A percentile compares a stretch with the other conserved stretches of the same genome.
These are phyloP conservation scores for Sphagnum fallax DNA, from an alignment of 228 moss, liverwort and hornwort species.

Conservation along the genomic window DNA sequence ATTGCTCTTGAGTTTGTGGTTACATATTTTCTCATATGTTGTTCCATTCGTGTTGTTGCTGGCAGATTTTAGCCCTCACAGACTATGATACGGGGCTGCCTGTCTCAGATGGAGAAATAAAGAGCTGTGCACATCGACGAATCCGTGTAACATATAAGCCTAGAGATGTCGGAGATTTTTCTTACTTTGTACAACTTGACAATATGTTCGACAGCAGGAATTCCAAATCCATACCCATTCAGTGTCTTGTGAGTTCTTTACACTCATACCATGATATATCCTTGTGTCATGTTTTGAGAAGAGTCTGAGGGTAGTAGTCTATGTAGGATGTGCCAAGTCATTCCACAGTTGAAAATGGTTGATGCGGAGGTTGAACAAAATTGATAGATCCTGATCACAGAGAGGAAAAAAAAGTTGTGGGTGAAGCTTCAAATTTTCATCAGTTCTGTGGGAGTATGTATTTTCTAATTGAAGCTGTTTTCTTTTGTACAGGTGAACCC, in stretches of 20 bases:
- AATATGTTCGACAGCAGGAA: constrained; percentile 79
- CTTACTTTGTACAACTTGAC: constrained; percentile 65
- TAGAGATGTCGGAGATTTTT: constrained; percentile 85
- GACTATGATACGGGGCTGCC: constrained; percentile 86
- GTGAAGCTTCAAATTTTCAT: neutral
- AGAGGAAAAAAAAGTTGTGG: neutral
- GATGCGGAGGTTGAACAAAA: too few species aligned
- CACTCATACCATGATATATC: too few species aligned
- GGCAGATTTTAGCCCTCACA: constrained; percentile 74
- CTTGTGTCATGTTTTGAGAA: too few species aligned
- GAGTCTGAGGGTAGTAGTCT: too few species aligned
- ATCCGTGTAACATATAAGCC: constrained; percentile 93
- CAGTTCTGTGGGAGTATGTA: neutral
- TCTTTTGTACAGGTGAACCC: constrained; percentile 61
- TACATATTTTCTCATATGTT: too few species aligned
- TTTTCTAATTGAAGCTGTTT: neutral
- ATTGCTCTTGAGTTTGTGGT: too few species aligned
- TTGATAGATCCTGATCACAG: neutral
- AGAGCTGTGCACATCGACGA: constrained; percentile 87
- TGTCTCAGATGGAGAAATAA: constrained; percentile 63
- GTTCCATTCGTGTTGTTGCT: constrained; percentile 1
- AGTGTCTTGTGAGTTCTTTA: constrained; percentile 67
- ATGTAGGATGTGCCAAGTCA: too few species aligned
- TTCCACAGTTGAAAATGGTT: too few species aligned
- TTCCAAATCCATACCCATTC: constrained; percentile 76